Evolutionary conservation across 176 grass and related monocot species (phyloP), one percentile per base, ranked within the genome.

Genomic region (Phoenix roebelenii): DNA sequence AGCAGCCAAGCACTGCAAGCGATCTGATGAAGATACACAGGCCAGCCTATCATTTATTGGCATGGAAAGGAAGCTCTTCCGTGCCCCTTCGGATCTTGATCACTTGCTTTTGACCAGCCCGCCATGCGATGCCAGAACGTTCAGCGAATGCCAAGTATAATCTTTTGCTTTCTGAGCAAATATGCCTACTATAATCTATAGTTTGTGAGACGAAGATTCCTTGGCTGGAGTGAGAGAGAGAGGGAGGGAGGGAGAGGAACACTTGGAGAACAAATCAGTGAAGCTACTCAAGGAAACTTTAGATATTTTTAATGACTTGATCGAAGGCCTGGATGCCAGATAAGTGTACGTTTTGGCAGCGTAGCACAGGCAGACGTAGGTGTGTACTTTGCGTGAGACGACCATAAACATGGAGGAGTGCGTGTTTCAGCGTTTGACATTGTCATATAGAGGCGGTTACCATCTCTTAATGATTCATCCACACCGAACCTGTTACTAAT

Each of bases 261-360:
- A 73, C 24, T 73, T 62, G 63, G 51, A 19, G 49, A 74, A 52
- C 44, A 17, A 72, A 55, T 18, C 22, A 73, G 51, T 2, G 51
- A 63, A 54, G 3, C 52, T 2, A 29, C 30, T 60, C 9, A 44
- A 44, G 35, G 10, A 9, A 44, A 44, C 2, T 9, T 14, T 44
- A 14, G 35, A 64, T 20, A 20, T 25, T 48, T 5, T 30, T 35
- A 7, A 71, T 63, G 74, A 77, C 50, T 51, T 70, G 55, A 70
- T 68, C 74, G 57, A 66, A 63, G 26, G 16, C 49, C 48, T 70
- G 48, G 25, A 49, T 69, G 26, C 50, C 64, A 69, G 22, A 63
- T 70, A 69, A 77, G 74, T 77, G 74, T 58, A 77, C 74, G 66
- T 57, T 52, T 77, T 16, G 5, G 2, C 5, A 22, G 18, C 1